These are phyloP conservation scores for Veloboletus limbatus DNA, from an alignment of 1,284 basidiomycete species.

Conservation along the genomic window DNA sequence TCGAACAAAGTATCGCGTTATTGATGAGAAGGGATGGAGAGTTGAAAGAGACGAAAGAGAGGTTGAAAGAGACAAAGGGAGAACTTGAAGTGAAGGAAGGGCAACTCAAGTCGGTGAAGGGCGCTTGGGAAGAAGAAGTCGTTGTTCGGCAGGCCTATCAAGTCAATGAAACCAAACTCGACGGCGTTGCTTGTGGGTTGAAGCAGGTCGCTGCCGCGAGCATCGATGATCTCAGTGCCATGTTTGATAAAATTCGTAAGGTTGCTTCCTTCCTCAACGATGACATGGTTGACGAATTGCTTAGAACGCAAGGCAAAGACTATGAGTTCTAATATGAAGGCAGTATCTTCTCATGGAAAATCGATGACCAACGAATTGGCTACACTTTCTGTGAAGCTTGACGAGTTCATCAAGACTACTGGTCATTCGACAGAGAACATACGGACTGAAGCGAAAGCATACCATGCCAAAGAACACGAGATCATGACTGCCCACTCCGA, in stretches of 20 bases:
- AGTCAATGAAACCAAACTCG: conserved; percentile 68
- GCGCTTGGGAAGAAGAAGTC: conserved; percentile 72
- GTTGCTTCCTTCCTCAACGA: conserved; percentile 3
- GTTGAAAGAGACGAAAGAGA: conserved; percentile 61
- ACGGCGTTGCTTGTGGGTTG: conserved; percentile 69
- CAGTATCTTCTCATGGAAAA: conserved; percentile 62
- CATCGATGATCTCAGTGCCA: conserved; percentile 65
- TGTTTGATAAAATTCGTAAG: conserved; percentile 85
- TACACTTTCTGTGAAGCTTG: conserved; percentile 56
- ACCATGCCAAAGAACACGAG: conserved; percentile 57
- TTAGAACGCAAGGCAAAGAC: conserved; percentile 75
- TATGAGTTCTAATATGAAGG: conserved; percentile 64
- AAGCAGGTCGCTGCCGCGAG: conserved; percentile 68
- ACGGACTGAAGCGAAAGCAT: conserved; percentile 52
- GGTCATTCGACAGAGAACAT: conserved; percentile 53
- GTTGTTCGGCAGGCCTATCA: conserved; percentile 76
- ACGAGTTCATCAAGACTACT: conserved; percentile 60
- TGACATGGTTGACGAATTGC: conserved; percentile 12
- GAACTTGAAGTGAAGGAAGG: conserved; percentile 51
- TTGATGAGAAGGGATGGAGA: conserved; percentile 76
- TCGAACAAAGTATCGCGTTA: conserved; percentile 80
- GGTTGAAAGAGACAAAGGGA: conserved; percentile 53
- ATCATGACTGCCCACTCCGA: conserved; percentile 50
- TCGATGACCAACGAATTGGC: conserved; percentile 51
- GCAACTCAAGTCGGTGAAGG: conserved; percentile 55